Evolutionary conservation across 106 monocot genomes (phyloP), one percentile per base, ranked within the genome.

Genomic region (Cymbidium sinense): DNA sequence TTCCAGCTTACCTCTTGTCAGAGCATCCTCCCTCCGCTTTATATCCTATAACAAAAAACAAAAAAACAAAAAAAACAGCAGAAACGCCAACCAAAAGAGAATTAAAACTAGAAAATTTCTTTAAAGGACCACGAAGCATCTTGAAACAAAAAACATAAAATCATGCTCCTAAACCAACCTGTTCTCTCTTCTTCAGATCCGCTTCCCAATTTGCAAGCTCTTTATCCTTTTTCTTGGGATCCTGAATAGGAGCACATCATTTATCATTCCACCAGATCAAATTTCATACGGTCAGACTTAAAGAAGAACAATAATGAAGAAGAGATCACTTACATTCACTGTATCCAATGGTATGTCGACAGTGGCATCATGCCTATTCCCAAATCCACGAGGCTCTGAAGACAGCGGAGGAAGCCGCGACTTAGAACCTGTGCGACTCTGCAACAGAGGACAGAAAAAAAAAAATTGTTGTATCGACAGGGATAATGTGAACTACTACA

Each of bases 201-300:
- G 85, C 71, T 84, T 92, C 92, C 92, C 92, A 89, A 34, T 83
- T 31, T 54, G 83, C 74, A 77, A 89, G 81, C 27, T 92, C 92
- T 77, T 85, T 89, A 8, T 78, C 83, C 85, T 81, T 92, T 43
- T 85, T 84, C 79, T 82, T 87, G 10, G 79, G 47, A 80, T 82
- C 92, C 89, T 89, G 61, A 9, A 73, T 4, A 27, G 2, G 52
- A 23, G 33, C 75, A 43, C 20, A 75, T 58, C 50, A 23, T 43
- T 62, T 28, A 47, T 47, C 17, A 11, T 1, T 43, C 43, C 9
- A 43, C 10, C 10, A 47, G 28, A 69, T 34, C 17, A 44, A 72
- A 77, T 70, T 44, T 23, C 25, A 74, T 17, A 65, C 11, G 64
- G 36, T 29, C 1, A 0, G 70, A 13, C 34, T 34, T 39, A 41